Evolutionary conservation across 768 basidiomycete genomes (phyloP).

Genomic region (Naganishia vishniacii): DNA sequence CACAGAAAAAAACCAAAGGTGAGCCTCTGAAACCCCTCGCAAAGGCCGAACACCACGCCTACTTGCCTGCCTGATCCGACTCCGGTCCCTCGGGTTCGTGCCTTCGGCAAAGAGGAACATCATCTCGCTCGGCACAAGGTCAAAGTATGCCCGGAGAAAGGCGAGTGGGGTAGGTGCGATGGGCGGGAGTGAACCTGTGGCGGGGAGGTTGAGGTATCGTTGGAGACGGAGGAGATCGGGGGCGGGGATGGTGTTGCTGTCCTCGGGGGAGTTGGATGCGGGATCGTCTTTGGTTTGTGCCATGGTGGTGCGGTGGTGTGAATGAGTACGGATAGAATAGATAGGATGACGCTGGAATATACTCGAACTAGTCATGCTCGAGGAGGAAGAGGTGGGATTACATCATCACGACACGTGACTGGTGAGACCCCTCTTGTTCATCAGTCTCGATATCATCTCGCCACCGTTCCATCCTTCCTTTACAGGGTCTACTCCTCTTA

Average conservation of each 20-base stretch:
- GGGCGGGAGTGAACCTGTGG: slow-evolving; percentile 28
- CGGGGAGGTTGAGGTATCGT: slow-evolving; percentile 35
- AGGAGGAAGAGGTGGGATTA: neutral
- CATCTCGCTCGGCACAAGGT: slow-evolving; percentile 33
- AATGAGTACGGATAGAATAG: neutral
- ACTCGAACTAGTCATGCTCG: neutral
- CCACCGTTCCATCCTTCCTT: no score
- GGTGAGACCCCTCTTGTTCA: no score
- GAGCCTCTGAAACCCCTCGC: no score
- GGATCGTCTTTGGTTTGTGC: neutral
- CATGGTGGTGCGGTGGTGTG: neutral
- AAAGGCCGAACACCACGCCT: no score
- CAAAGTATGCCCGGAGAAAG: slow-evolving; percentile 36
- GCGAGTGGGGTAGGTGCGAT: slow-evolving; percentile 28
- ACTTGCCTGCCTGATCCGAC: slow-evolving; percentile 32
- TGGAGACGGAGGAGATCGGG: slow-evolving; percentile 35
- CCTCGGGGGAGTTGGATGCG: neutral
- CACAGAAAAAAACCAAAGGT: no score
- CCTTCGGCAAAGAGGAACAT: slow-evolving; percentile 26
- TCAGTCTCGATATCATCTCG: neutral
- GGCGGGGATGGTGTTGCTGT: slow-evolving; percentile 19
- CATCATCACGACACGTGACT: neutral
- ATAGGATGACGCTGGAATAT: neutral
- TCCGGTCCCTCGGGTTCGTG: slow-evolving; percentile 35
- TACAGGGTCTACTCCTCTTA: no score